Evolutionary conservation across 2,329 filamentous ascomycete genomes (phyloP).

Genomic region (Pseudocercospora vitis): DNA sequence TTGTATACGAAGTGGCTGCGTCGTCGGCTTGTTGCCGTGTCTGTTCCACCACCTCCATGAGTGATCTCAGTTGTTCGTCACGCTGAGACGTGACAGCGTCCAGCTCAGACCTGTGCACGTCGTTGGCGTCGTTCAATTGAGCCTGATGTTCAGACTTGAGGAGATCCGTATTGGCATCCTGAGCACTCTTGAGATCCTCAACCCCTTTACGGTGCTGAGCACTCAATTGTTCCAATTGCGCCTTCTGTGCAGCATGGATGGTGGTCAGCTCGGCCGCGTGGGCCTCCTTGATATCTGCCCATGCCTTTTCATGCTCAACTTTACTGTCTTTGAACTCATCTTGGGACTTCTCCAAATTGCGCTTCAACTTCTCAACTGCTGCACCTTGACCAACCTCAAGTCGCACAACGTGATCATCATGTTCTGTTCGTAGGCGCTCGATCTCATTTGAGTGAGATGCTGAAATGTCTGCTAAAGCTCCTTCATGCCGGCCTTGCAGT

Average conservation of each 20-base stretch:
- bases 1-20: background rate
- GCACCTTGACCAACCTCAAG: background rate
- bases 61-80: slow-evolving; percentile 10
- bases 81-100: slow-evolving; percentile 11
- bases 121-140: background rate
- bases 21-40: slow-evolving; percentile 11
- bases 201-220: background rate
- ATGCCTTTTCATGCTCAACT: too few species aligned
- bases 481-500: slow-evolving; percentile 11
- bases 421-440: background rate
- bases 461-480: slow-evolving; percentile 6
- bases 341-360: too few species aligned
- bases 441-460: background rate
- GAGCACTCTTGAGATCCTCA: background rate
- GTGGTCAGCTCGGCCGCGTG: too few species aligned
- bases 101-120: slow-evolving; percentile 11
- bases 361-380: background rate
- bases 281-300: too few species aligned
- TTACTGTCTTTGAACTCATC: too few species aligned
- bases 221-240: background rate
- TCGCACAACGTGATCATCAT: background rate
- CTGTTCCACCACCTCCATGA: slow-evolving; percentile 12
- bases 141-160: slow-evolving; percentile 14
- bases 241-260: background rate
- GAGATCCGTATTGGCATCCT: background rate